Percentiles rank a stretch among this genome's conserved stretches.
phyloP scores from a whole-genome alignment of 139 green algal species.

The Micromonas pusilla region DNA sequence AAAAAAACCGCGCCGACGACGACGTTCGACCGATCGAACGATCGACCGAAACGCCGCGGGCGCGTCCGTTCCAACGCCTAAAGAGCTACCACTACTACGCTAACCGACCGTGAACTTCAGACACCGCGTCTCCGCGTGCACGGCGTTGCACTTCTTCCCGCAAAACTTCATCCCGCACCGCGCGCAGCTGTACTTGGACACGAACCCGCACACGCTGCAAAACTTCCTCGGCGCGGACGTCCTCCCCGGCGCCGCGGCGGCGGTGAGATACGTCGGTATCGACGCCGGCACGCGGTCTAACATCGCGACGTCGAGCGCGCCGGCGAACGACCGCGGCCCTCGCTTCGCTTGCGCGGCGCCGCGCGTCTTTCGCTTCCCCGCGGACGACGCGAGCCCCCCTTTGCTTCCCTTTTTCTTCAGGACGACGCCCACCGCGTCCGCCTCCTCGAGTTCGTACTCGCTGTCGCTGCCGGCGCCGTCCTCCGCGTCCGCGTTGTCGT shows the following conservation, averaged over 20 bases:
- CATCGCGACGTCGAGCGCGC: constrained; percentile 54
- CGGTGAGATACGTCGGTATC: constrained; percentile 58
- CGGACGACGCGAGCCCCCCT: constrained; percentile 39
- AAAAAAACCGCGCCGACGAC: too few relatives aligned
- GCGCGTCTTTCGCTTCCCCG: constrained; percentile 41
- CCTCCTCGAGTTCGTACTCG: not conserved
- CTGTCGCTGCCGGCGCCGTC: constrained; percentile 9
- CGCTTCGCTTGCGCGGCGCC: constrained; percentile 9
- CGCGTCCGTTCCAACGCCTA: too few relatives aligned
- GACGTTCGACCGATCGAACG: too few relatives aligned
- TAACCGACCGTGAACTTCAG: constrained; percentile 68
- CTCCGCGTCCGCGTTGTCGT: constrained; percentile 45
- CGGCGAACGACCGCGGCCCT: constrained; percentile 51
- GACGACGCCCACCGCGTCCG: not conserved
- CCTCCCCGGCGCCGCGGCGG: constrained; percentile 43
- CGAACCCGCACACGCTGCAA: constrained; percentile 60
- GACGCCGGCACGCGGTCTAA: constrained; percentile 43
- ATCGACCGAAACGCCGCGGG: too few relatives aligned
- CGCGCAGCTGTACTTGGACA: constrained; percentile 63
- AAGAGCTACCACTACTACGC: too few relatives aligned
- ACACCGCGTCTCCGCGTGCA: constrained; percentile 73
- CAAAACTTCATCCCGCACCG: constrained; percentile 71
- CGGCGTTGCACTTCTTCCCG: constrained; percentile 53
- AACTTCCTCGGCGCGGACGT: constrained; percentile 51
- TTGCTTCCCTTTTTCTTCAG: constrained; percentile 36